These are phyloP conservation scores for Xylaria sp. DNA, from an alignment of 2,329 filamentous ascomycete genomes.

Conservation along the genomic window DNA sequence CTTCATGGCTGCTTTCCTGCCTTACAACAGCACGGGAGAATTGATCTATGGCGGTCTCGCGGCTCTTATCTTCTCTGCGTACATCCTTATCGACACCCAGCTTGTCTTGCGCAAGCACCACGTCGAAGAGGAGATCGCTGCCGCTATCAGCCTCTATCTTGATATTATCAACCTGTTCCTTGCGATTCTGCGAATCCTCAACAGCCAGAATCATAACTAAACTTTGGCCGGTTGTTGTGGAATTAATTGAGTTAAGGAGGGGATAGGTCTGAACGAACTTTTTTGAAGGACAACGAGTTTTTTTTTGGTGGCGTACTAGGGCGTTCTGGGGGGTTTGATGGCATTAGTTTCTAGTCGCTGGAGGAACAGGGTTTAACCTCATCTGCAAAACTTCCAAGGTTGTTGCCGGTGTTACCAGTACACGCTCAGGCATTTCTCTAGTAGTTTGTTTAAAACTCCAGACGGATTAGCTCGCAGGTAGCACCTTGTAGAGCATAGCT, in stretches of 20 bases:
- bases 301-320: constrained; percentile 19
- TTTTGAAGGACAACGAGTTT: background rate
- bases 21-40: constrained; percentile 82
- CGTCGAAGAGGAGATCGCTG: constrained; percentile 97
- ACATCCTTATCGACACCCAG: constrained; percentile 97
- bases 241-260: background rate
- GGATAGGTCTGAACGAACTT: background rate
- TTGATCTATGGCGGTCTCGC: constrained; percentile 84
- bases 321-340: constrained; percentile 5
- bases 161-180: constrained; percentile 98
- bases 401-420: background rate
- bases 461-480: background rate
- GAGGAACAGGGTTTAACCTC: background rate
- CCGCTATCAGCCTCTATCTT: constrained; percentile 92
- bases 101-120: constrained; percentile 95
- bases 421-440: background rate
- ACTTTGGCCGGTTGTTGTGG: background rate
- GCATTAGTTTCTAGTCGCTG: constrained; percentile 3
- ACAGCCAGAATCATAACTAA: constrained; percentile 94
- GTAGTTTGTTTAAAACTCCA: constrained; percentile 3
- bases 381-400: background rate
- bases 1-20: constrained; percentile 92
- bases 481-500: constrained; percentile 9
- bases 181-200: constrained; percentile 92
- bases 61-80: constrained; percentile 90